Evolutionary conservation across 108 stramenopile species (phyloP).

Genomic region (Stephanodiscus triporus): DNA sequence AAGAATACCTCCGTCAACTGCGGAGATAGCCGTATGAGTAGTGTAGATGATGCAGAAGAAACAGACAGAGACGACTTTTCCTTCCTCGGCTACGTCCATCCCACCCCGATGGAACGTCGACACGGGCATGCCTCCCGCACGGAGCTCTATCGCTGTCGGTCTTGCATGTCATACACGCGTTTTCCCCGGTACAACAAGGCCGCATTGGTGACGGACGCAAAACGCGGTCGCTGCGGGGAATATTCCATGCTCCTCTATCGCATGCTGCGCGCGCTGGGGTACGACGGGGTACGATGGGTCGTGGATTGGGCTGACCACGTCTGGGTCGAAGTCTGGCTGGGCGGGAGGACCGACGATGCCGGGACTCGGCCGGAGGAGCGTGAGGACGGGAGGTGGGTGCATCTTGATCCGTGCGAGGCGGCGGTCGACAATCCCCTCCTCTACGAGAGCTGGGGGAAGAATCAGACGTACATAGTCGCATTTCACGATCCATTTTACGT

Average conservation of each 20-base stretch:
- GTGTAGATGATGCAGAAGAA: conserved; percentile 11
- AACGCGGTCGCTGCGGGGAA: conserved; percentile 66
- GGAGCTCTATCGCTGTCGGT: conserved; percentile 64
- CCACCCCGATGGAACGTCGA: conserved; percentile 29
- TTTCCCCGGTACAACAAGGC: conserved; percentile 72
- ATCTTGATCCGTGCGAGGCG: conserved; percentile 76
- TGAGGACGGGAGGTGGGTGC: conserved; percentile 53
- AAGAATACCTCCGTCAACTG: not conserved
- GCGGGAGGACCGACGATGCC: conserved; percentile 1
- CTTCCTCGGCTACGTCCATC: conserved; percentile 65
- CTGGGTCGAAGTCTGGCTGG: conserved; percentile 59
- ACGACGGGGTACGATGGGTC: conserved; percentile 60
- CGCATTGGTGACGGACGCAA: conserved; percentile 38
- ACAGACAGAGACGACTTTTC: conserved; percentile 26
- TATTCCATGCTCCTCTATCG: conserved; percentile 67
- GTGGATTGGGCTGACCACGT: conserved; percentile 81
- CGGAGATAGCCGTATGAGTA: conserved; percentile 11
- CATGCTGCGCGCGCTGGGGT: conserved; percentile 56
- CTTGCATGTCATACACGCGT: conserved; percentile 57
- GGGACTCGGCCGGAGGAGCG: not conserved
- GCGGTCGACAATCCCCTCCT: conserved; percentile 64
- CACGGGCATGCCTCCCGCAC: conserved; percentile 61
- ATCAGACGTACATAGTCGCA: conserved; percentile 70
- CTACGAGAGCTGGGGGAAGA: conserved; percentile 72
- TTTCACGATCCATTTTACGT: conserved; percentile 51